Conservation (phyloP, 2,329 filamentous ascomycete species). For the Penicillium sp. region DNA sequence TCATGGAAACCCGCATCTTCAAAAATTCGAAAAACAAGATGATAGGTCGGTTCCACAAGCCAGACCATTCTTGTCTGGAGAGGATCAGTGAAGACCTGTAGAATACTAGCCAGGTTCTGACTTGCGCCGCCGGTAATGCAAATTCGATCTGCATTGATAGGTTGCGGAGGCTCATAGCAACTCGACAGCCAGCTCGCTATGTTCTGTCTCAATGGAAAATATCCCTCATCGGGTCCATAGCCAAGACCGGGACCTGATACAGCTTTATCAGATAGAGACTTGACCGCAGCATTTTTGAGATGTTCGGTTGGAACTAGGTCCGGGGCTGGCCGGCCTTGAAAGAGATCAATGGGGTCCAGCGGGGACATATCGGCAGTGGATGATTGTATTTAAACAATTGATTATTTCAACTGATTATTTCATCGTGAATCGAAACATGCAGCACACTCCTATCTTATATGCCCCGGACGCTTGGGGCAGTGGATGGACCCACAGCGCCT, state of each 20-base stretch:
- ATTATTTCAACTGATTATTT: neutral
- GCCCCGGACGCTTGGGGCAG: neutral
- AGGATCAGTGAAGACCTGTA: constrained; percentile 80
- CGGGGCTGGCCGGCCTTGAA: constrained; percentile 51
- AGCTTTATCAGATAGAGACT: constrained; percentile 62
- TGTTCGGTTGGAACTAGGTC: constrained; percentile 66
- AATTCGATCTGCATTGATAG: constrained; percentile 62
- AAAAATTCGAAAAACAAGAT: constrained; percentile 77
- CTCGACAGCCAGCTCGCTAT: constrained; percentile 70
- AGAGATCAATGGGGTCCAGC: constrained; percentile 41
- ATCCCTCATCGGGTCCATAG: constrained; percentile 78
- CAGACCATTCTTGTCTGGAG: constrained; percentile 72
- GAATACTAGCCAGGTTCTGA: constrained; percentile 74
- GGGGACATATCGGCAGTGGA: constrained; percentile 7
- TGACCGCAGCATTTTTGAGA: constrained; percentile 62
- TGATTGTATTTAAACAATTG: neutral
- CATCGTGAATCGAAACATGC: neutral
- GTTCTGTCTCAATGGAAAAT: constrained; percentile 65
- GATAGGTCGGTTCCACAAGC: constrained; percentile 79
- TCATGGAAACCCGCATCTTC: constrained; percentile 73
- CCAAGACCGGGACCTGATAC: constrained; percentile 64
- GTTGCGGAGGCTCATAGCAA: constrained; percentile 56
- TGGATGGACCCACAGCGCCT: neutral
- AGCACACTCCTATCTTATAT: neutral
- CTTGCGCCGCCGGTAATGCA: constrained; percentile 82